These are phyloP conservation scores for Pseudogymnoascus sp. DNA, from an alignment of 2,329 filamentous ascomycete species.

Conservation along the genomic window DNA sequence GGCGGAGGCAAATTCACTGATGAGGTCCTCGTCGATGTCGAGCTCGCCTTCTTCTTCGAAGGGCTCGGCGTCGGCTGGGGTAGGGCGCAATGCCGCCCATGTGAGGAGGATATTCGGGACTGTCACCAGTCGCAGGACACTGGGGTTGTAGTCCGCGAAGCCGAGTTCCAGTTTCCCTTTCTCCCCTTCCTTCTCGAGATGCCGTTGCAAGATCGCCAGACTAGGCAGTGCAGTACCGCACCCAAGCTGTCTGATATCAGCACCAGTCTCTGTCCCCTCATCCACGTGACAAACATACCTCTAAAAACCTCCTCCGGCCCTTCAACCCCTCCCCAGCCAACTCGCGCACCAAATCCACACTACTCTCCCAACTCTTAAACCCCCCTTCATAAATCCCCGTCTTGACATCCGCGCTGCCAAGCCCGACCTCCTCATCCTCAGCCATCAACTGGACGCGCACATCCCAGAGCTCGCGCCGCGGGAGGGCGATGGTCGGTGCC, in stretches of 20 bases:
- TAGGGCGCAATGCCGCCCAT: slow-evolving; percentile 37
- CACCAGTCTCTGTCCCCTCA: slow-evolving; percentile 9
- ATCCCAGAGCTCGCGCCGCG: slow-evolving; percentile 72
- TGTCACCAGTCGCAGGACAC: slow-evolving; percentile 69
- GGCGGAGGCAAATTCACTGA: slow-evolving; percentile 47
- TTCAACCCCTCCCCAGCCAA: slow-evolving; percentile 30
- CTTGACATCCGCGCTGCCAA: slow-evolving; percentile 60
- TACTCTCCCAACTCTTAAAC: slow-evolving; percentile 87
- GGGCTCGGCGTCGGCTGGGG: slow-evolving; percentile 10
- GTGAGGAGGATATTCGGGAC: slow-evolving; percentile 68
- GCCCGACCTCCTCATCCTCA: slow-evolving; percentile 45
- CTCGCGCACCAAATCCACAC: slow-evolving; percentile 68
- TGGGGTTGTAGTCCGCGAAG: slow-evolving; percentile 71
- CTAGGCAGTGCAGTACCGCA: slow-evolving; percentile 71
- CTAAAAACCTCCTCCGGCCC: slow-evolving; percentile 20
- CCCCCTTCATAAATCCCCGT: slow-evolving; percentile 79
- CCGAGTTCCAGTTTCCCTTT: slow-evolving; percentile 44
- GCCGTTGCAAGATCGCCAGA: slow-evolving; percentile 60
- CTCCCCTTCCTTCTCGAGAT: slow-evolving; percentile 20
- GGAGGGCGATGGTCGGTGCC: slow-evolving; percentile 45
- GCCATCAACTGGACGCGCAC: slow-evolving; percentile 75
- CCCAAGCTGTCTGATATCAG: slow-evolving; percentile 47
- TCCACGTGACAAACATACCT: slow-evolving; percentile 21
- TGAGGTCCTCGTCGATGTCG: slow-evolving; percentile 35
- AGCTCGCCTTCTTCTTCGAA: slow-evolving; percentile 27